Percentiles rank a stretch among this genome's conserved stretches.
phyloP scores from a whole-genome alignment of 2,329 filamentous ascomycete species.

The Tolypocladium cylindrosporum region DNA sequence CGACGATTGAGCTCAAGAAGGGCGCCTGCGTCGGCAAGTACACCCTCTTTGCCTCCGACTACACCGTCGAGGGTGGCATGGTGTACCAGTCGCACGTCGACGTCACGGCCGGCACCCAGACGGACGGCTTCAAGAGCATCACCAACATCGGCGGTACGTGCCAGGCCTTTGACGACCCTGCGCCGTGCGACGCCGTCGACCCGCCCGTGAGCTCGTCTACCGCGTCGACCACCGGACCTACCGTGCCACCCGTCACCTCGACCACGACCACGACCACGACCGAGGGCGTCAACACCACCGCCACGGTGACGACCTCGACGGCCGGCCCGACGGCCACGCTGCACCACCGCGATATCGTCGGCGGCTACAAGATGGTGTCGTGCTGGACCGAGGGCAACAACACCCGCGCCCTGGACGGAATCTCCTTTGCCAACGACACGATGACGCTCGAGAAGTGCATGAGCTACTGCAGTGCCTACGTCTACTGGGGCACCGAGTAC shows the following conservation, averaged over 20 bases:
- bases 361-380: constrained; percentile 33
- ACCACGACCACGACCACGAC: not conserved
- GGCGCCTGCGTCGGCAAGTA: constrained; percentile 36
- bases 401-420: constrained; percentile 31
- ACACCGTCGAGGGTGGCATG: constrained; percentile 32
- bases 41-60: constrained; percentile 34
- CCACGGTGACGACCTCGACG: not conserved
- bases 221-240: constrained; percentile 6
- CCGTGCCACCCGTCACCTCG: constrained; percentile 4
- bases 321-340: constrained; percentile 2
- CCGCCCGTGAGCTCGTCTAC: constrained; percentile 7
- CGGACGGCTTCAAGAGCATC: constrained; percentile 39
- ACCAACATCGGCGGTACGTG: constrained; percentile 35
- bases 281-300: not conserved
- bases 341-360: constrained; percentile 26
- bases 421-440: constrained; percentile 30
- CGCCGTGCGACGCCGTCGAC: constrained; percentile 13
- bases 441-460: constrained; percentile 41
- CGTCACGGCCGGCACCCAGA: constrained; percentile 28
- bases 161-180: constrained; percentile 25
- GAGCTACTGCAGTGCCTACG: constrained; percentile 33
- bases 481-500: constrained; percentile 41
- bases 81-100: constrained; percentile 36
- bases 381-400: constrained; percentile 38
- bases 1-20: constrained; percentile 28